Conservation (phyloP, 129 eudicot genomes). For the Flaveria brownii region DNA sequence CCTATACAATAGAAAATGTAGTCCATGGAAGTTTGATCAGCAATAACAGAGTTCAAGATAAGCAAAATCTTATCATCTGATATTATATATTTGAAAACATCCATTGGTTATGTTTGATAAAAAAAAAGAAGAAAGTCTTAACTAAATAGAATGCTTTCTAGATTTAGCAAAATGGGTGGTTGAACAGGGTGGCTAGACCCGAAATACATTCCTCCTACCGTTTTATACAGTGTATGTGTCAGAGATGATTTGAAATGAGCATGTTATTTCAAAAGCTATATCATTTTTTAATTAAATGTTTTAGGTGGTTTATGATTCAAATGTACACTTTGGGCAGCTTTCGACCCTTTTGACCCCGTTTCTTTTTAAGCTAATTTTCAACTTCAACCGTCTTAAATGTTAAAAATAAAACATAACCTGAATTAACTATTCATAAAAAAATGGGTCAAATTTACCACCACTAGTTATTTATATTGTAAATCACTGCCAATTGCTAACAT, state of each 20-base stretch:
- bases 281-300: background rate
- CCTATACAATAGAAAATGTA: slow-evolving; percentile 30
- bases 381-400: background rate
- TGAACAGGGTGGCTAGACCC: background rate
- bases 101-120: background rate
- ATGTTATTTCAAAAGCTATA: background rate
- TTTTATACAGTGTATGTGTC: background rate
- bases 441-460: background rate
- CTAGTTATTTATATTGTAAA: slow-evolving; percentile 2
- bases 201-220: background rate
- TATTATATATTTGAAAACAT: background rate
- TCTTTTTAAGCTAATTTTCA: slow-evolving; percentile 7
- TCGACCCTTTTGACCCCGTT: background rate
- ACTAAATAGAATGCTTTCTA: slow-evolving; percentile 10
- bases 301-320: background rate
- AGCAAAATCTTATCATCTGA: slow-evolving; percentile 10
- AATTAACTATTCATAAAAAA: background rate
- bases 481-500: background rate
- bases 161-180: background rate
- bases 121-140: background rate
- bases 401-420: background rate
- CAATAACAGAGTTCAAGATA: slow-evolving; percentile 18
- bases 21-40: background rate
- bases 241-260: background rate
- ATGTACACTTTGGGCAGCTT: background rate